Evolutionary conservation across 805 yeast species (phyloP).

Genomic region (Cyberlindnera maclurae): DNA sequence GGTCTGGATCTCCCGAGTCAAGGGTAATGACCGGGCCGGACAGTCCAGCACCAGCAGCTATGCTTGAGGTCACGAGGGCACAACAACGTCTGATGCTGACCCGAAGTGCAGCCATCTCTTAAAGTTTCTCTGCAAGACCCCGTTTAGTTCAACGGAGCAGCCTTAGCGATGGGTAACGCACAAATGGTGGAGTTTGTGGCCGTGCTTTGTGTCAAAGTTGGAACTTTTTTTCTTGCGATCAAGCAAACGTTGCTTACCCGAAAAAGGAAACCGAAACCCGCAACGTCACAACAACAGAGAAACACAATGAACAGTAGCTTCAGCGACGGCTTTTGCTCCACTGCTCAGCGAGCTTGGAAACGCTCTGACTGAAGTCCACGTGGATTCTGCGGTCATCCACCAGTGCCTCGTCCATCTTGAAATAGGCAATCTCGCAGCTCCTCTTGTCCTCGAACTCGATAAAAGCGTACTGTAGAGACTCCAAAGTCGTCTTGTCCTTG

Average conservation of each 20-base stretch:
- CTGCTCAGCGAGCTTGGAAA: constrained; percentile 22
- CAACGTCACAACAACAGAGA: too few relatives aligned
- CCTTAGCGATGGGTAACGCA: too few relatives aligned
- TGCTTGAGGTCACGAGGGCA: neutral
- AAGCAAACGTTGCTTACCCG: too few relatives aligned
- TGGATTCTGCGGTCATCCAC: constrained; percentile 59
- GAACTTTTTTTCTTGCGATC: too few relatives aligned
- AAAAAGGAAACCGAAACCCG: too few relatives aligned
- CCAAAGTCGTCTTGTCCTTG: constrained; percentile 38
- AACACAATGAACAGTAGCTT: neutral
- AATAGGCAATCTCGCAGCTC: constrained; percentile 56
- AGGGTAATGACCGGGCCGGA: neutral
- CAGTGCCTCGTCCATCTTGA: constrained; percentile 52
- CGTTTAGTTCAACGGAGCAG: too few relatives aligned
- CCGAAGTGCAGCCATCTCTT: too few relatives aligned
- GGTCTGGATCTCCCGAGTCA: neutral
- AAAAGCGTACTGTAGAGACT: constrained; percentile 55
- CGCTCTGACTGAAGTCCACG: constrained; percentile 63
- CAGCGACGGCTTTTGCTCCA: constrained; percentile 21
- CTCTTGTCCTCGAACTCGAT: constrained; percentile 43
- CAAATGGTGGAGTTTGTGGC: too few relatives aligned
- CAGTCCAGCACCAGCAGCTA: neutral
- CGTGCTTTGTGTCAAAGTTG: too few relatives aligned
- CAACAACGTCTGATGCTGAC: neutral
- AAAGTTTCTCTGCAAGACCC: too few relatives aligned